These are phyloP conservation scores for Huntiella bhutanensis DNA, from an alignment of 2,329 filamentous ascomycete species.

Conservation along the genomic window DNA sequence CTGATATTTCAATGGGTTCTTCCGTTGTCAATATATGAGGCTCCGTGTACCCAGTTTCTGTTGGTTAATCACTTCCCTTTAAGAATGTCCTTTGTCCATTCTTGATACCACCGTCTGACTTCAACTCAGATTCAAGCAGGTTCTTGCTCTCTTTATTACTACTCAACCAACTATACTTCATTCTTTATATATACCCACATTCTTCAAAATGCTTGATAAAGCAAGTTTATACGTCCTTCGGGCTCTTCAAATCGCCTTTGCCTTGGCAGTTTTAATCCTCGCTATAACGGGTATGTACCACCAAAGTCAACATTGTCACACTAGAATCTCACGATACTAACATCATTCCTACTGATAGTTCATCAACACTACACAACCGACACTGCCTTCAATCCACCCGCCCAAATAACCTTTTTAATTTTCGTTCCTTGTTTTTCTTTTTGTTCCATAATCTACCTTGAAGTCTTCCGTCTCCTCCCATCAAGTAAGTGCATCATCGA, in stretches of 20 bases:
- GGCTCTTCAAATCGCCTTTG: conserved; percentile 26
- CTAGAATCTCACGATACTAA: neutral
- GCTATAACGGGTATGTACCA: conserved; percentile 29
- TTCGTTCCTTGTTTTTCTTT: conserved; percentile 35
- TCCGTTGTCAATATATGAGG: neutral
- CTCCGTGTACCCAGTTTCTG: neutral
- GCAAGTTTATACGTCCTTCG: conserved; percentile 17
- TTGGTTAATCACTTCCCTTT: neutral
- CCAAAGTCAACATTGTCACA: neutral
- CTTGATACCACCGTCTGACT: neutral
- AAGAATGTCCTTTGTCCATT: neutral
- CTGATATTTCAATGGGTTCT: neutral
- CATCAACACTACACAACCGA: conserved; percentile 39
- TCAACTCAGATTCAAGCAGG: no score
- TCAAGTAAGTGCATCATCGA: conserved; percentile 18
- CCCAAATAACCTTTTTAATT: conserved; percentile 38
- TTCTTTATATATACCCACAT: neutral
- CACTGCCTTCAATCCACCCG: conserved; percentile 34
- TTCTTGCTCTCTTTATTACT: no score
- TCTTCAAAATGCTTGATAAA: no score
- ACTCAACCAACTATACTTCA: neutral
- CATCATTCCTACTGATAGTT: conserved; percentile 22
- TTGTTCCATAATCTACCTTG: conserved; percentile 34
- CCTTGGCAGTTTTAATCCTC: conserved; percentile 27
- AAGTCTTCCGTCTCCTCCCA: conserved; percentile 28